Percentiles rank a stretch among this genome's conserved stretches.
These are phyloP conservation scores for Neurospora africana DNA, from an alignment of 495 filamentous ascomycete species.

Conservation along the genomic window DNA sequence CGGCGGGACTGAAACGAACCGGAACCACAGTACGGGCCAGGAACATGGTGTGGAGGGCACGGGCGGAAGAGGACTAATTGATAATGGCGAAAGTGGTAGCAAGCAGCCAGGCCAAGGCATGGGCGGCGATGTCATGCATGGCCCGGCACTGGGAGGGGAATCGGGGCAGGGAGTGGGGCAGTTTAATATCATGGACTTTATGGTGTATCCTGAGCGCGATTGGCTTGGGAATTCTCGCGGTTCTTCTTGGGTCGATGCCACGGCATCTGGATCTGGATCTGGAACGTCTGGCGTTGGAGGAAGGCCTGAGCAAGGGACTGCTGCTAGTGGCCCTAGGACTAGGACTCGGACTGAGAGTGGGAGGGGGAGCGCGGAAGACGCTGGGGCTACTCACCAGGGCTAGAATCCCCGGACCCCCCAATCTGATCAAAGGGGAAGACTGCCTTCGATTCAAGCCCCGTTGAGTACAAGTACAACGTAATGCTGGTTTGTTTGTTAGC, in stretches of 20 bases:
- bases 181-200: conserved; percentile 58
- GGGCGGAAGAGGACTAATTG: background rate
- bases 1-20: conserved; percentile 14
- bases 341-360: background rate
- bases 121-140: background rate
- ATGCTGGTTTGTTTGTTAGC: too few relatives aligned
- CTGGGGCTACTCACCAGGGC: background rate
- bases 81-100: background rate
- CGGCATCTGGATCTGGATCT: background rate
- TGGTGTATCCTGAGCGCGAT: conserved; percentile 53
- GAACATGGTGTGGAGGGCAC: conserved; percentile 3
- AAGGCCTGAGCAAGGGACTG: background rate
- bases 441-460: background rate
- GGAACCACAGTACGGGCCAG: conserved; percentile 4
- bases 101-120: background rate
- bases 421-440: background rate
- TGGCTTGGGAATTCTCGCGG: conserved; percentile 32
- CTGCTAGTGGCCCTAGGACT: background rate
- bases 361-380: background rate
- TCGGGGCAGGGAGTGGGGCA: conserved; percentile 27
- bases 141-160: conserved; percentile 1
- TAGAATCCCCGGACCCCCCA: background rate
- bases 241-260: background rate
- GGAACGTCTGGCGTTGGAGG: background rate
- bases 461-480: background rate